Evolutionary conservation across 441 rosid species (phyloP).

Genomic region (Erysimum pusillum): DNA sequence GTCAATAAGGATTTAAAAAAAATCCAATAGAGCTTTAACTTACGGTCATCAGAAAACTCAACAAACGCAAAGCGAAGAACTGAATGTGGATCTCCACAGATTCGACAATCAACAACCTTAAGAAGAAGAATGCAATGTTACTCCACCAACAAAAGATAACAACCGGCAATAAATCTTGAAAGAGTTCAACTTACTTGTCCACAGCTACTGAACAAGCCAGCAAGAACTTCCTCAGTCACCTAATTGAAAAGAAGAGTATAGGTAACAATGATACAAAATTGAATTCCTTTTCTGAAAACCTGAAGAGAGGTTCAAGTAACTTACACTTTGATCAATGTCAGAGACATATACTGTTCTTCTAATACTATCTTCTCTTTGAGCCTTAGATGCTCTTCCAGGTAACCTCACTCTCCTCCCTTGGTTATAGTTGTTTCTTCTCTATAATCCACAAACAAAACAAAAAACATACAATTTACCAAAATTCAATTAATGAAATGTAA

Average conservation of each 20-base stretch:
- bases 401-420: constrained; percentile 57
- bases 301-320: constrained; percentile 34
- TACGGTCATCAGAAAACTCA: constrained; percentile 79
- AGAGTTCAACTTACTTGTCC: constrained; percentile 65
- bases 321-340: constrained; percentile 77
- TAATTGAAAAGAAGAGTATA: constrained; percentile 42
- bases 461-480: background rate
- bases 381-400: constrained; percentile 62
- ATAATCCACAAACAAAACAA: constrained; percentile 29
- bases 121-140: constrained; percentile 23
- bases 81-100: constrained; percentile 81
- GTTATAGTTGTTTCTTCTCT: constrained; percentile 64
- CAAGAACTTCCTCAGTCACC: constrained; percentile 78
- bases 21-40: constrained; percentile 37
- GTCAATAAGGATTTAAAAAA: background rate
- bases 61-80: constrained; percentile 83
- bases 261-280: background rate
- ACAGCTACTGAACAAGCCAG: constrained; percentile 62
- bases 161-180: background rate
- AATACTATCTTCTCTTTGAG: constrained; percentile 72
- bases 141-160: background rate
- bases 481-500: background rate
- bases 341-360: constrained; percentile 80
- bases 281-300: background rate
- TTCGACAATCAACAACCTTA: constrained; percentile 81